These are phyloP conservation scores for Calamus simplicifolius DNA, from an alignment of 176 grass and related monocot species.

Conservation along the genomic window DNA sequence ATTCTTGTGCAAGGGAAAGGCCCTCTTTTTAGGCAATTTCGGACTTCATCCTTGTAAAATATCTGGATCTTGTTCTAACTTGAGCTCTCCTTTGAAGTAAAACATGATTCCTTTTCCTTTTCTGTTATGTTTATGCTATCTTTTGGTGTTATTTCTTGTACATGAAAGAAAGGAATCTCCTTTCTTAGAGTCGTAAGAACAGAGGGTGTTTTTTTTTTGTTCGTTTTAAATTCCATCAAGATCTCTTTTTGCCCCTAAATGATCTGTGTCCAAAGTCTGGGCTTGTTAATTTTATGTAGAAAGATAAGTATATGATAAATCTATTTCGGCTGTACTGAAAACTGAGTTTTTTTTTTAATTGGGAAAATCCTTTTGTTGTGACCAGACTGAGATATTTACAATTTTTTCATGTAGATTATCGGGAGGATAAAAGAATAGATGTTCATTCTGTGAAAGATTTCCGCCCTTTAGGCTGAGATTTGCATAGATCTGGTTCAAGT, in stretches of 20 bases:
- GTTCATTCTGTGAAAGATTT: background rate
- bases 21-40: too few species aligned
- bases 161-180: constrained; percentile 11
- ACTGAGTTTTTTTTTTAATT: background rate
- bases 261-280: background rate
- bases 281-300: background rate
- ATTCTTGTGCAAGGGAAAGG: too few species aligned
- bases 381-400: background rate
- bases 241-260: background rate
- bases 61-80: too few species aligned
- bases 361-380: too few species aligned
- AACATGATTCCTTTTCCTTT: background rate
- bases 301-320: too few species aligned
- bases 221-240: background rate
- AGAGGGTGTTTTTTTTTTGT: background rate
- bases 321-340: background rate
- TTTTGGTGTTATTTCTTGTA: background rate
- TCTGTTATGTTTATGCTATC: background rate
- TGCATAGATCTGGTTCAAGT: constrained; percentile 1
- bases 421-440: background rate
- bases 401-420: background rate
- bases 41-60: too few species aligned
- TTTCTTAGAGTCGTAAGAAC: background rate
- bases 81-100: too few species aligned
- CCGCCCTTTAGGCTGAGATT: background rate